Evolutionary conservation across 2,329 filamentous ascomycete genomes (phyloP), one percentile per base, ranked within the genome.

Genomic region (Fulvia fulva): DNA sequence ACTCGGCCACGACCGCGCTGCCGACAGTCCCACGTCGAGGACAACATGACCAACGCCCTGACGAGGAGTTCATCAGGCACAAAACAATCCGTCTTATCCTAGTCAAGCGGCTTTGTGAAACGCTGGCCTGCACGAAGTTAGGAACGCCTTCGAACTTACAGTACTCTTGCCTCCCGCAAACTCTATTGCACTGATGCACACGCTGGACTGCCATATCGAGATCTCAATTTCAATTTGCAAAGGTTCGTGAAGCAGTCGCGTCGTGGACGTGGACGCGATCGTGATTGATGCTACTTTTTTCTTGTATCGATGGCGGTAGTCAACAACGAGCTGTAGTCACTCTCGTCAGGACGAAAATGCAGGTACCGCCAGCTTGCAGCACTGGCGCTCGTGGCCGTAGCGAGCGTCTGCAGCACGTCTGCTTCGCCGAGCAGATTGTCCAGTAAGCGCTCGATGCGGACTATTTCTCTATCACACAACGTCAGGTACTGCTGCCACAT

Each of bases 401-500:
- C 14, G 4, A 19, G 44, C 3, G 44, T 28, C 44, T 25, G 44
- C 19, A 16, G 22, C 44, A 47, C 25, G 22, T 16, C 1, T 47
- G 44, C 16, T 9, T 26, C 1, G n/a, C 44, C 44, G 44, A 47
- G 44, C 19, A 23, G 19, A 19, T 47, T 47, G 25, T 19, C 55
- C 55, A 56, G 22, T 52, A 30, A 52, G 49, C 34, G 32, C 49
- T 21, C 30, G 22, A 32, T 21, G 34, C 34, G 14, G 28, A 28
- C 47, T 26, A 19, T 23, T 45, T 46, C 34, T 19, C 47, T 45
- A 32, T 52, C 55, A 56, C 55, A 52, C 32, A 46, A 52, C 37
- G 47, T 28, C 37, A 22, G 23, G 23, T 32, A 11, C 46, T 51
- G 52, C 52, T 47, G 46, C 52, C 37, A 54, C 43, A 21, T 50